phyloP scores from a whole-genome alignment of 805 yeast genomes.

The Lipomyces anomalus region DNA sequence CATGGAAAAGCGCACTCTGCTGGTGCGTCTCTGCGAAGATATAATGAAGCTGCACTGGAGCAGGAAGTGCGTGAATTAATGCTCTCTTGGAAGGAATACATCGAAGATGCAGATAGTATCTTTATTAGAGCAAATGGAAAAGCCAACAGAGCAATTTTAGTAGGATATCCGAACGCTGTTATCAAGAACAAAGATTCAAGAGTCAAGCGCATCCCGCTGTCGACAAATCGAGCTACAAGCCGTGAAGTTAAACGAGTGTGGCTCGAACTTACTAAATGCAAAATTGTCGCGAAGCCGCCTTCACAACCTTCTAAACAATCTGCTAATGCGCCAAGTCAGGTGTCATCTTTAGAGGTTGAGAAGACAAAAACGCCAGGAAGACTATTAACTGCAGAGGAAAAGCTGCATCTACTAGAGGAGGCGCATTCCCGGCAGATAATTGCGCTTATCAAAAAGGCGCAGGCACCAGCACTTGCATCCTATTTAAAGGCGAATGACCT shows the following conservation, averaged over 20 bases:
- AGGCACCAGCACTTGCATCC: slow-evolving; percentile 64
- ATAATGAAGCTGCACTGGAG: slow-evolving; percentile 78
- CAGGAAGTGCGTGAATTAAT: slow-evolving; percentile 71
- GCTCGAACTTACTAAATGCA: slow-evolving; percentile 64
- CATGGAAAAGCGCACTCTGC: slow-evolving; percentile 95
- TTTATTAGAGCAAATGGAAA: slow-evolving; percentile 78
- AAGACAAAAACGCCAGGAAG: slow-evolving; percentile 22
- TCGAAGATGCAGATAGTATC: slow-evolving; percentile 60
- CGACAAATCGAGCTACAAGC: slow-evolving; percentile 81
- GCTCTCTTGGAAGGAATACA: slow-evolving; percentile 54
- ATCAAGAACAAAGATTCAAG: slow-evolving; percentile 54
- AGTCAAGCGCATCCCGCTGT: slow-evolving; percentile 72
- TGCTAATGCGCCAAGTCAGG: slow-evolving; percentile 31
- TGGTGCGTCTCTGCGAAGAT: slow-evolving; percentile 82
- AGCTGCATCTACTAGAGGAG: slow-evolving; percentile 33
- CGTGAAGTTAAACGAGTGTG: slow-evolving; percentile 78
- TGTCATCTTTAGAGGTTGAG: slow-evolving; percentile 11
- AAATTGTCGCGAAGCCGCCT: slow-evolving; percentile 51
- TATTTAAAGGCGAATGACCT: slow-evolving; percentile 56
- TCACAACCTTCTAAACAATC: too few species aligned
- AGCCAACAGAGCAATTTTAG: slow-evolving; percentile 54
- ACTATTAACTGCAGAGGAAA: slow-evolving; percentile 21
- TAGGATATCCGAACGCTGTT: slow-evolving; percentile 57
- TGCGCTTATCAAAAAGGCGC: slow-evolving; percentile 59
- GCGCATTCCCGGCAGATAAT: slow-evolving; percentile 54